Conservation (phyloP, 495 filamentous ascomycete species). For the Penicillium angulare region DNA sequence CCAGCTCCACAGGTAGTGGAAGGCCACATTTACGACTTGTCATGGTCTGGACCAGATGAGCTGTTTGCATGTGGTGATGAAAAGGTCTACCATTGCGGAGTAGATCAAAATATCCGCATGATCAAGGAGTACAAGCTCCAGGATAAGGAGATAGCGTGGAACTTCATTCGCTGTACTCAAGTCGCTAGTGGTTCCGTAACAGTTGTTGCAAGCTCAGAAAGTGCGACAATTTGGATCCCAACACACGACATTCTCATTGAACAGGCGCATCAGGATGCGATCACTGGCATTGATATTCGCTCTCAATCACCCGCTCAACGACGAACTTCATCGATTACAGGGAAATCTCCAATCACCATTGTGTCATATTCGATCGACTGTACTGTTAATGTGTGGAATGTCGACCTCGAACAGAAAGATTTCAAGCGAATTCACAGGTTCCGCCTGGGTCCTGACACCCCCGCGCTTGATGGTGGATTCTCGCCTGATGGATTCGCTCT, state of each 20-base stretch:
- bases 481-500: conserved; percentile 71
- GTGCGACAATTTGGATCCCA: conserved; percentile 42
- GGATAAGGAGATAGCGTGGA: conserved; percentile 32
- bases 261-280: conserved; percentile 41
- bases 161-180: conserved; percentile 36
- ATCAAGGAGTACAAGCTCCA: conserved; percentile 34
- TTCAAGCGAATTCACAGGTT: conserved; percentile 55
- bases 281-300: conserved; percentile 47
- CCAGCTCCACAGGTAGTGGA: conserved; percentile 39
- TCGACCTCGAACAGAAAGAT: conserved; percentile 55
- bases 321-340: conserved; percentile 1
- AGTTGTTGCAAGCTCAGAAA: conserved; percentile 35
- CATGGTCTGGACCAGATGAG: conserved; percentile 35
- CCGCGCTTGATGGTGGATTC: conserved; percentile 63
- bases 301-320: conserved; percentile 28
- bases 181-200: conserved; percentile 27
- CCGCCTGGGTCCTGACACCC: conserved; percentile 42
- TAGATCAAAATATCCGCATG: conserved; percentile 40
- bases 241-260: conserved; percentile 43
- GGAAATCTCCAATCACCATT: conserved; percentile 33
- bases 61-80: conserved; percentile 42
- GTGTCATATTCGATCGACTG: conserved; percentile 56
- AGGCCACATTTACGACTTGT: conserved; percentile 37
- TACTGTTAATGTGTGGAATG: conserved; percentile 68
- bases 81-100: conserved; percentile 42